Evolutionary conservation across 805 yeast genomes (phyloP), one percentile per base, ranked within the genome.

Genomic region (Myxozyma geophila): DNA sequence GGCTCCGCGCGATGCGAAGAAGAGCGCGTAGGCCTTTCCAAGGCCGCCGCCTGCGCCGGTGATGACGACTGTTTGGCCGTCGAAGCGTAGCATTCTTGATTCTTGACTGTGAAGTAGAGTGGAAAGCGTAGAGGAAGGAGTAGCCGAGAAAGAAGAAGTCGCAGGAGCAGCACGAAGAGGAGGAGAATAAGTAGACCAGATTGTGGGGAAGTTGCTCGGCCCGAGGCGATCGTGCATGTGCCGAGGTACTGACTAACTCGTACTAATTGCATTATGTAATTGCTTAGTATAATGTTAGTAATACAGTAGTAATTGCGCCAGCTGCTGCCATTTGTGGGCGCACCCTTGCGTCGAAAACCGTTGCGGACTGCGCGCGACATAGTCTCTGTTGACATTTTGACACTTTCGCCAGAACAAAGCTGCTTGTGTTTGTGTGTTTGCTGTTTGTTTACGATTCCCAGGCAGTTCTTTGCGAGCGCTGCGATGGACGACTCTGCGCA

Each of bases 21-120:
- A 91, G 39, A 91, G 78, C 5, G 97, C 96, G 77, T 93, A 93
- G 54, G 86, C 86, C 72, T 83, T 89, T 28, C 99, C 99, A 51
- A 93, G 83, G 19, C 98, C 99, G 70, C 98, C 98, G 68, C 99
- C 99, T 54, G 98, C 95, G 40, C 99, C 99, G 55, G 98, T 93
- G 74, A 93, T 86, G 62, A 93, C 86, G 40, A 93, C 98, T 50
- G 93, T 98, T 75, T 89, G 87, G 71, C 87, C 91, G 72, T 90
- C 88, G 73, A 87, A 90, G 43, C 80, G 73, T 33, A 87, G 60
- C 61, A 58, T 58, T 40, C n/a, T 55, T 21, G 51, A 7, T 4
- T 21, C 19, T 54, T 23, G 19, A 46, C 6, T 13, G 37, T 21
- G 46, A 23, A 28, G 37, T 48, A 21, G 35, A 37, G n/a, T 13